phyloP scores from a whole-genome alignment of 2,329 filamentous ascomycete genomes.

The Immersiporthe knoxdaviesiana region DNA sequence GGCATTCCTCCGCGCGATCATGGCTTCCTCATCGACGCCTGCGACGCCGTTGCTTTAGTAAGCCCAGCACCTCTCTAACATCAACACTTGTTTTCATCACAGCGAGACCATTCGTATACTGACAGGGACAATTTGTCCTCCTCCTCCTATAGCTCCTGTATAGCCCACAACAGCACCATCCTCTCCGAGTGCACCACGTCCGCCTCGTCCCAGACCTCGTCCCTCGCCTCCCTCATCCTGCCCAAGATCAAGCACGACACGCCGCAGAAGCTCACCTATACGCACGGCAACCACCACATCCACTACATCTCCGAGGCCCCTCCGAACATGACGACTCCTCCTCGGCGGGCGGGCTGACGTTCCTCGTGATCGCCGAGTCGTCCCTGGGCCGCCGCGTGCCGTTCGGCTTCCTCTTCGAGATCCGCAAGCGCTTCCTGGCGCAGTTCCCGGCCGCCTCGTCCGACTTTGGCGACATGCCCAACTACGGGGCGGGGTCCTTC shows the following conservation, averaged over 20 bases:
- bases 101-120: neutral
- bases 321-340: constrained; percentile 63
- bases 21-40: constrained; percentile 73
- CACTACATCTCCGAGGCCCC: constrained; percentile 92
- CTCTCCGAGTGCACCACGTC: constrained; percentile 90
- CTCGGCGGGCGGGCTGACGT: constrained; percentile 82
- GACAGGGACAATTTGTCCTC: constrained; percentile 21
- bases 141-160: constrained; percentile 71
- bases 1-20: constrained; percentile 38
- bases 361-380: constrained; percentile 84
- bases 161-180: constrained; percentile 91
- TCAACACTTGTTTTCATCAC: neutral
- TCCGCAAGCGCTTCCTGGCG: constrained; percentile 83
- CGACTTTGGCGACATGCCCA: constrained; percentile 77
- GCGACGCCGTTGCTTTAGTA: constrained; percentile 76
- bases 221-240: constrained; percentile 89
- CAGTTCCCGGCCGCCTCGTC: constrained; percentile 68
- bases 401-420: constrained; percentile 89
- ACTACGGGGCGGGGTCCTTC: constrained; percentile 89
- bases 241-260: constrained; percentile 86
- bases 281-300: constrained; percentile 87
- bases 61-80: constrained; percentile 36
- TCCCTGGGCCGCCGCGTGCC: constrained; percentile 84
- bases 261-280: constrained; percentile 90
- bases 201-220: constrained; percentile 79